A percentile compares a stretch with the other conserved stretches of the same genome.
phyloP scores from a whole-genome alignment of 768 basidiomycete genomes.

The Coprinopsis marcescibilis region DNA sequence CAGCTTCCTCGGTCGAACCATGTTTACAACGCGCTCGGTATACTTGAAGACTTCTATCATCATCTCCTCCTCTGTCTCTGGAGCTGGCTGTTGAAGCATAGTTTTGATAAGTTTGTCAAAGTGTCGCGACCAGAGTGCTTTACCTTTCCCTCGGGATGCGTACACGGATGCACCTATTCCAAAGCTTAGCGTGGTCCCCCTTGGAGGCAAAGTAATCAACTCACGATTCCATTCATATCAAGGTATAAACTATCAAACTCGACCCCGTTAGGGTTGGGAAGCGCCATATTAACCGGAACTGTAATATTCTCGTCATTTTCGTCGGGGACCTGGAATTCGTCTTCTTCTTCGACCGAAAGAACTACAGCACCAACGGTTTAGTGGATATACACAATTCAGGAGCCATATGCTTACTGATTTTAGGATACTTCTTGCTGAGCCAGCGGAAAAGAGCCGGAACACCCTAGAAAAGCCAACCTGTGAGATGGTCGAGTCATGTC shows the following conservation, averaged over 20 bases:
- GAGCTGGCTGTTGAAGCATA: constrained; percentile 81
- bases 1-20: constrained; percentile 91
- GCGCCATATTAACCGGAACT: constrained; percentile 73
- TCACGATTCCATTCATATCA: constrained; percentile 98
- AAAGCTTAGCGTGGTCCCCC: constrained; percentile 5
- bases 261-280: constrained; percentile 87
- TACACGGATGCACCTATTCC: constrained; percentile 90
- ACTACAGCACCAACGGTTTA: constrained; percentile 34
- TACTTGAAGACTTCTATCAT: constrained; percentile 97
- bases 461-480: constrained; percentile 49
- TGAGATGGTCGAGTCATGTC: neutral
- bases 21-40: constrained; percentile 95
- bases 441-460: constrained; percentile 97
- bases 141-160: constrained; percentile 96
- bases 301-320: constrained; percentile 61
- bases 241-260: constrained; percentile 97
- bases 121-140: constrained; percentile 17
- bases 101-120: no score
- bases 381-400: neutral
- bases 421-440: constrained; percentile 98
- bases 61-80: constrained; percentile 98
- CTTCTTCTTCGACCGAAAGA: constrained; percentile 78
- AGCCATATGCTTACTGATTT: constrained; percentile 62
- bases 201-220: constrained; percentile 21
- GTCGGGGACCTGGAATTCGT: constrained; percentile 62